Evolutionary conservation across 176 grass and related monocot species (phyloP).

Genomic region (Triticum urartu): DNA sequence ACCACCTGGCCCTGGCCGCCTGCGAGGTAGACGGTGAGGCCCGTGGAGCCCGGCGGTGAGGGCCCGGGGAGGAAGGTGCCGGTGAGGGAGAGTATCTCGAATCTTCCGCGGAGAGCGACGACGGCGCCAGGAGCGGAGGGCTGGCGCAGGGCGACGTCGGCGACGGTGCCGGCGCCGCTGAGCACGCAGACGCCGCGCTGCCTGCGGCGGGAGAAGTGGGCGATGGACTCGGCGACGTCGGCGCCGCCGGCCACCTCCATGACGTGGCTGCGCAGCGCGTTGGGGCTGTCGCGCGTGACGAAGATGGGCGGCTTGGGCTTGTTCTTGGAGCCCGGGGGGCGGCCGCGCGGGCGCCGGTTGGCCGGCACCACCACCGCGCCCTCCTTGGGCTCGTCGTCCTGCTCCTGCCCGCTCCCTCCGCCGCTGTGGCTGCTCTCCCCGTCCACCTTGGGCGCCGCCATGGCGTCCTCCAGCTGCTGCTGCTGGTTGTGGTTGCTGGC

Average conservation of each 20-base stretch:
- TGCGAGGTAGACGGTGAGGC: conserved; percentile 47
- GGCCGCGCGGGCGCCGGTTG: neutral
- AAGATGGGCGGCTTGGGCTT: conserved; percentile 67
- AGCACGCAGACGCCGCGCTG: conserved; percentile 83
- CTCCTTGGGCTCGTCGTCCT: neutral
- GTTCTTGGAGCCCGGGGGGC: conserved; percentile 57
- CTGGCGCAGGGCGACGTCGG: conserved; percentile 50
- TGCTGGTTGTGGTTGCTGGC: neutral
- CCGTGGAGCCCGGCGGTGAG: conserved; percentile 36
- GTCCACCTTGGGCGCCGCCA: conserved; percentile 14
- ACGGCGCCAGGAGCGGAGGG: conserved; percentile 25
- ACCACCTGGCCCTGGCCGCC: conserved; percentile 53
- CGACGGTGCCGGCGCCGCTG: conserved; percentile 60
- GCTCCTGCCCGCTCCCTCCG: neutral
- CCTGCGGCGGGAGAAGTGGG: conserved; percentile 46
- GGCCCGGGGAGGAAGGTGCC: conserved; percentile 59
- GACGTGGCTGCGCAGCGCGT: conserved; percentile 56
- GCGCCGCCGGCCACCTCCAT: conserved; percentile 58
- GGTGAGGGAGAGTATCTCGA: conserved; percentile 59
- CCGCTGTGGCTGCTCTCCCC: conserved; percentile 18
- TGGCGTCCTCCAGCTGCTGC: neutral
- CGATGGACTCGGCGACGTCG: conserved; percentile 56
- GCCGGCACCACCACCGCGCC: neutral
- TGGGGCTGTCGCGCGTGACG: conserved; percentile 57
- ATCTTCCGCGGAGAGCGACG: conserved; percentile 43